A percentile compares a stretch with the other conserved stretches of the same genome.
Evolutionary conservation across 2,329 filamentous ascomycete genomes (phyloP).

Genomic region (Ceratocystis ficicola): DNA sequence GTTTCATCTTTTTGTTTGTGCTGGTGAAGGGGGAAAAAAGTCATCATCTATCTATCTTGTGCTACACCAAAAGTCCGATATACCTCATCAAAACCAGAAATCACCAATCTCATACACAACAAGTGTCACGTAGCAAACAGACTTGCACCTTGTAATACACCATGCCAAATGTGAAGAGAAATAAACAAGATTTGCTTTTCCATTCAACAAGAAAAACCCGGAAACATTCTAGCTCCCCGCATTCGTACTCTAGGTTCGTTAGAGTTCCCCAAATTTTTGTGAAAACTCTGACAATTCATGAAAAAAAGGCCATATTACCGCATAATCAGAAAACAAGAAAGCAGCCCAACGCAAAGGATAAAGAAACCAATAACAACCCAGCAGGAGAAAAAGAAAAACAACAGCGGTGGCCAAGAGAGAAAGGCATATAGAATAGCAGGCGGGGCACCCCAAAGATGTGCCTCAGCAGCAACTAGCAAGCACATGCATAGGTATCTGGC

Average conservation of each 20-base stretch:
- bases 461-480: no score
- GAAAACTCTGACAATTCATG: constrained; percentile 11
- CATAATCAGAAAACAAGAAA: constrained; percentile 13
- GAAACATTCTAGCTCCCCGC: not conserved
- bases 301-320: constrained; percentile 14
- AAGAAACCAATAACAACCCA: not conserved
- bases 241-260: constrained; percentile 2
- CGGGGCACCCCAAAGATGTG: not conserved
- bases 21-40: no score
- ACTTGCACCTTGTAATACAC: no score
- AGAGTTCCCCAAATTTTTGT: constrained; percentile 5
- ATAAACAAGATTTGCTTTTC: constrained; percentile 10
- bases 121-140: no score
- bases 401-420: not conserved
- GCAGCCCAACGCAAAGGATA: constrained; percentile 4
- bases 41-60: no score
- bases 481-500: not conserved
- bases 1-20: no score
- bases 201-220: not conserved
- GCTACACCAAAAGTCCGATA: no score
- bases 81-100: no score
- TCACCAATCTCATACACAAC: no score
- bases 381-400: not conserved
- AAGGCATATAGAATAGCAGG: not conserved
- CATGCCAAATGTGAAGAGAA: constrained; percentile 1